phyloP scores from a whole-genome alignment of 2,329 filamentous ascomycete species.

The Pseudocercospora fijiensis region DNA sequence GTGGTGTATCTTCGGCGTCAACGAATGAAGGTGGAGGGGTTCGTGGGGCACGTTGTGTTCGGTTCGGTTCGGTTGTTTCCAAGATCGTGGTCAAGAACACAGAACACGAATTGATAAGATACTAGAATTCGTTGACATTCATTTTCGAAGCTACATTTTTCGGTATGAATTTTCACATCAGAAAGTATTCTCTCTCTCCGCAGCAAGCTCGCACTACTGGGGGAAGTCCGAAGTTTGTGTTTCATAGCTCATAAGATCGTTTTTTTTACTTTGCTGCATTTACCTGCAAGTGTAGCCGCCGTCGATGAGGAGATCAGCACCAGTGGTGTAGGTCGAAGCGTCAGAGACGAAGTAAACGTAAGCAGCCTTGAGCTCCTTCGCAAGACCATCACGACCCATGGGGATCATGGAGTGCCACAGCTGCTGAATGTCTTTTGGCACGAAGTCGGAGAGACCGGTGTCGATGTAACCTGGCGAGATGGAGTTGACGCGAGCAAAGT shows the following conservation, averaged over 20 bases:
- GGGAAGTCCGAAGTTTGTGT: not conserved
- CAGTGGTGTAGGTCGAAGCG: slow-evolving; percentile 53
- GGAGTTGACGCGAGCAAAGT: slow-evolving; percentile 67
- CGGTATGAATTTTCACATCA: slow-evolving; percentile 1
- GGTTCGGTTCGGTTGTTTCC: too few species aligned
- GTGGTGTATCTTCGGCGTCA: not conserved
- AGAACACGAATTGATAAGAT: not conserved
- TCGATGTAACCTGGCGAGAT: slow-evolving; percentile 69
- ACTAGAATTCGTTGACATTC: not conserved
- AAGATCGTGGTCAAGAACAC: not conserved
- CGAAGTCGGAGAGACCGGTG: slow-evolving; percentile 66
- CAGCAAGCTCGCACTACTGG: not conserved
- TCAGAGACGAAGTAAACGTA: slow-evolving; percentile 57
- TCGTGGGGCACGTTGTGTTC: not conserved
- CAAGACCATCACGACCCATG: slow-evolving; percentile 60
- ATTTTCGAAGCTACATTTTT: not conserved
- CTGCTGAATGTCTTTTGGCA: slow-evolving; percentile 57
- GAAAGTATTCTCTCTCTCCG: not conserved
- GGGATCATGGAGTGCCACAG: slow-evolving; percentile 62
- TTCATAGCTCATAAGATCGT: slow-evolving; percentile 13
- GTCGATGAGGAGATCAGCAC: slow-evolving; percentile 52
- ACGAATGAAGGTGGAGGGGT: not conserved
- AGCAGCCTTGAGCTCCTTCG: slow-evolving; percentile 64
- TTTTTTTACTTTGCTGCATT: slow-evolving; percentile 22
- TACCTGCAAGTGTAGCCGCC: slow-evolving; percentile 48